Evolutionary conservation across 192 early-diverging fungal genomes (phyloP), one percentile per base, ranked within the genome.

Genomic region (Kappamyces sp.): DNA sequence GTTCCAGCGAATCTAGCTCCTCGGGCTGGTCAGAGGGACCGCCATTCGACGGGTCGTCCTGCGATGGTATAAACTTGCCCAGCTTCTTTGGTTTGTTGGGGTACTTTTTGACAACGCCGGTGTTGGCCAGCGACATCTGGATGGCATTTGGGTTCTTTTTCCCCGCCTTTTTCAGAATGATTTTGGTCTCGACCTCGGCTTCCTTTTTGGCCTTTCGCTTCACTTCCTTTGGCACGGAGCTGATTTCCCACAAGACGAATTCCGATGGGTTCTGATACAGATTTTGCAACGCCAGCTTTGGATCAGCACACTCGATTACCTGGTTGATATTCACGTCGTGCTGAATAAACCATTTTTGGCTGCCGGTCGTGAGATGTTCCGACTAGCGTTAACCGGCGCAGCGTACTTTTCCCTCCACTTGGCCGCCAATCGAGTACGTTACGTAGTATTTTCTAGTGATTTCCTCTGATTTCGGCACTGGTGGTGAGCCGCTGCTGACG

Each of bases 261-360:
- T 42, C 60, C 5, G 47, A 65, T n/a, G 68, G 64, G 42, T 70
- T 70, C 13, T 70, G 53, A 49, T 66, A 66, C 12, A 70, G 48
- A 23, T 59, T 58, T n/a, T 51, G 51, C 39, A 70, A 34, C 40
- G 65, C 61, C 1, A 61, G 38, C 67, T 69, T 23, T 23, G 23
- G 23, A 62, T 0, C 4, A 47, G 41, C 12, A 65, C 5, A 3
- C 48, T 13, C 31, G n/a, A 48, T 47, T 63, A 71, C 69, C 3
- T 50, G 43, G 31, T 62, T 58, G n/a, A 71, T 65, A 33, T 51
- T 7, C n/a, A 71, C 51, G 42, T 71, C 69, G 37, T 67, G 61
- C 23, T 61, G 53, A 49, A 54, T 60, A 9, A 48, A 38, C 60
- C 60, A 67, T 5, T 47, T 48, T 13, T 54, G 46, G 10, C 53